Base-by-base conservation (phyloP, 495 filamentous ascomycete genomes). In the Tuber umbilicatum region DNA sequence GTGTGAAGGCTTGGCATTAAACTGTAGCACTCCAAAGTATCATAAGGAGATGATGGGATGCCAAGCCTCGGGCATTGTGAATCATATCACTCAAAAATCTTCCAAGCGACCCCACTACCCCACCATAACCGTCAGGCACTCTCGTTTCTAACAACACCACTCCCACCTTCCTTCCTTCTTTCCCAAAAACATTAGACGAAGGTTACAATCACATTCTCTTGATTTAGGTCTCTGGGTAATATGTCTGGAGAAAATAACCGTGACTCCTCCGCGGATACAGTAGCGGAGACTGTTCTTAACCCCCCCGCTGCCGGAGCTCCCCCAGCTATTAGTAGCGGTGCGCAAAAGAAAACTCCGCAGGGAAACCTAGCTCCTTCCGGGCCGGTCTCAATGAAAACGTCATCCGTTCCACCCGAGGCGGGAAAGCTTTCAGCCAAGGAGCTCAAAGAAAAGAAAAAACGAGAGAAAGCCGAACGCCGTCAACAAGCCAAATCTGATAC, bases 391-490 rank as follows among this genome's bases (percentile, higher is more conserved):
- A 84, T 86, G 73, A 74, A 79, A 67, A 10, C 79, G 55, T 74
- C 78, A 70, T 75, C 81, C 23, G 74, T 73, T 70, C 40, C 78
- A 45, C 64, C 73, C 31, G 41, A 31, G 75, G 71, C 12, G 79
- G 80, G 71, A 35, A 83, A 85, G 35, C 73, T 82, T 68, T 74
- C 78, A 12, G 84, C 85, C 38, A 86, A 92, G 73, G 91, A 94
- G 81, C 79, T 93, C 80, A 95, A 94, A 81, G 91, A 91, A 71
- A 87, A 88, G 83, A 88, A 89, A 70, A 93, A 94, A 82, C 92
- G 89, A 17, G 92, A 95, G 78, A 94, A 94, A 82, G 88, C 88
- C 70, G 91, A 91, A 42, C 86, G 90, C 74, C 87, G 93, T 81
- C 91, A 89, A 35, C 86, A 89, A 81, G 87, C 83, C 81, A 87